phyloP scores from a whole-genome alignment of 2,329 filamentous ascomycete species.

The Cadophora malorum region DNA sequence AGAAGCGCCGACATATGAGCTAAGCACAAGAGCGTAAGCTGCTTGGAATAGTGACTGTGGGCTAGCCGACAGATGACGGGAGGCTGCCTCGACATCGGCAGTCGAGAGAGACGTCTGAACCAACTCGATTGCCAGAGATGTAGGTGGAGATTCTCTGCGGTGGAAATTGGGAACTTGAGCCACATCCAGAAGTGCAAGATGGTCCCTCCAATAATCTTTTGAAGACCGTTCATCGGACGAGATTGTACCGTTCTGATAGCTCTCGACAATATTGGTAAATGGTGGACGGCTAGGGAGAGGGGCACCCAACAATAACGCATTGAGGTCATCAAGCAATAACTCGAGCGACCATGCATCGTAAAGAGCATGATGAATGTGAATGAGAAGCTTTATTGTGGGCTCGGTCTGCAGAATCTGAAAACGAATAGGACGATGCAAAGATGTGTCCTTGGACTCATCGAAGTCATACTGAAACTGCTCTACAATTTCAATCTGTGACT shows the following conservation, averaged over 20 bases:
- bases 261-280: constrained; percentile 65
- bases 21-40: constrained; percentile 69
- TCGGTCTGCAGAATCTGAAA: constrained; percentile 58
- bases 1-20: constrained; percentile 64
- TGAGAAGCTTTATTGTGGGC: constrained; percentile 43
- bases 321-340: constrained; percentile 72
- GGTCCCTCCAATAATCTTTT: constrained; percentile 72
- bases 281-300: constrained; percentile 53
- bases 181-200: constrained; percentile 64
- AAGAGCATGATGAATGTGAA: constrained; percentile 77
- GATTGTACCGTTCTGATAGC: constrained; percentile 48
- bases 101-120: constrained; percentile 45
- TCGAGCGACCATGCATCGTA: constrained; percentile 97
- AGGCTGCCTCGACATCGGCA: constrained; percentile 36
- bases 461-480: constrained; percentile 50
- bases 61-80: constrained; percentile 48
- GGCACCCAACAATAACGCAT: constrained; percentile 47
- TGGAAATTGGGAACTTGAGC: constrained; percentile 64
- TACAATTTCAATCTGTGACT: constrained; percentile 48
- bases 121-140: constrained; percentile 41
- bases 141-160: constrained; percentile 44
- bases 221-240: constrained; percentile 49
- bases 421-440: constrained; percentile 58
- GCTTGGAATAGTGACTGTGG: constrained; percentile 79
- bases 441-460: constrained; percentile 47